These are phyloP conservation scores for Fusarium illudens DNA, from an alignment of 2,329 filamentous ascomycete genomes.

Conservation along the genomic window DNA sequence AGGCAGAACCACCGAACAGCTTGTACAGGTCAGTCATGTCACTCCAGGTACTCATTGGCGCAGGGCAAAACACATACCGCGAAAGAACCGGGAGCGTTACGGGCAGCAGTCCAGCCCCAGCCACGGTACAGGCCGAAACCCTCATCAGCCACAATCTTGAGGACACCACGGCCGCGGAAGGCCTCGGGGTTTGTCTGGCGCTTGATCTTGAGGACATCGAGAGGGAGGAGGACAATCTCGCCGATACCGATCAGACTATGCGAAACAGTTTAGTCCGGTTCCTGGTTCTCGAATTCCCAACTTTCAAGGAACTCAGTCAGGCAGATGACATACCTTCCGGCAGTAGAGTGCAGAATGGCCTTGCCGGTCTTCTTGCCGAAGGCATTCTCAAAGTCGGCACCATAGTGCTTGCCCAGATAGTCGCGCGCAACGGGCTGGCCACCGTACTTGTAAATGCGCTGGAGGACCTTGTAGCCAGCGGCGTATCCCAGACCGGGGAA, in stretches of 20 bases:
- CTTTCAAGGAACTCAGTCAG: neutral
- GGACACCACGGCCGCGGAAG: conserved; percentile 90
- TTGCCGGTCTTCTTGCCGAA: conserved; percentile 98
- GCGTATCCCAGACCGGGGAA: conserved; percentile 98
- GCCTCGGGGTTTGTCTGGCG: conserved; percentile 98
- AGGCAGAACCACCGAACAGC: conserved; percentile 97
- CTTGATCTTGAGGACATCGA: conserved; percentile 99
- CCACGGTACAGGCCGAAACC: conserved; percentile 95
- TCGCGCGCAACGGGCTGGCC: conserved; percentile 95
- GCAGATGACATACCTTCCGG: conserved; percentile 72
- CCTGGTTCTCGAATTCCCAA: neutral
- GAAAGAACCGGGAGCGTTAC: conserved; percentile 96
- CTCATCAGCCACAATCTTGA: conserved; percentile 91
- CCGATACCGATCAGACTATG: conserved; percentile 90
- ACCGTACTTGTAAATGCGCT: conserved; percentile 98
- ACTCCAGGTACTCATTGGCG: neutral
- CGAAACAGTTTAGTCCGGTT: conserved; percentile 28
- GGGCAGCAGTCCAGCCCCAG: conserved; percentile 96
- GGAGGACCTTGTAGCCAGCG: conserved; percentile 95
- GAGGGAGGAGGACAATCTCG: conserved; percentile 92
- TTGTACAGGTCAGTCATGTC: conserved; percentile 49
- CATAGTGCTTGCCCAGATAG: conserved; percentile 82
- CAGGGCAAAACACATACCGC: conserved; percentile 68
- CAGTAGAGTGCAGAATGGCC: conserved; percentile 96
- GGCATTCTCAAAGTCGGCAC: conserved; percentile 81